Percentiles rank a stretch among this genome's conserved stretches.
These are phyloP conservation scores for Coemansia sp. DNA, from an alignment of 192 early-diverging fungal species.

Conservation along the genomic window DNA sequence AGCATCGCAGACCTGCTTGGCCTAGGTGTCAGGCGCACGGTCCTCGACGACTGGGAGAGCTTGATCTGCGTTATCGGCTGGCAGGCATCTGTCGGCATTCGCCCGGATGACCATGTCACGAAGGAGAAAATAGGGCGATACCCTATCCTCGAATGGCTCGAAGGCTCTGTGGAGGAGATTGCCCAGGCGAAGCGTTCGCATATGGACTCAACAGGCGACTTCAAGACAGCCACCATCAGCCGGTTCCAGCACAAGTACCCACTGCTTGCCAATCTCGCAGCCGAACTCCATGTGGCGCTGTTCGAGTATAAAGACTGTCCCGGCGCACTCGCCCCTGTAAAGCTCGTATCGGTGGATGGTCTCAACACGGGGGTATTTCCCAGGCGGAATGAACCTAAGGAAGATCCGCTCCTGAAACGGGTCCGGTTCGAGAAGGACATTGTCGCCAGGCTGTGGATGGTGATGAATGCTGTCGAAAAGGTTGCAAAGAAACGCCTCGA, in stretches of 20 bases:
- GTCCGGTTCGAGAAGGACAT: no score
- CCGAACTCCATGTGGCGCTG: background rate
- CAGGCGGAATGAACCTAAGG: no score
- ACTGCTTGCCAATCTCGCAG: background rate
- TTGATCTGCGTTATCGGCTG: slow-evolving; percentile 19
- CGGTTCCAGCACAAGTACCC: background rate
- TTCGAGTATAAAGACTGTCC: background rate
- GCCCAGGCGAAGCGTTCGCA: background rate
- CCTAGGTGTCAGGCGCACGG: background rate
- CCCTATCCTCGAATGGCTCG: background rate
- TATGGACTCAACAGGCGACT: background rate
- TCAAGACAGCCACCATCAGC: background rate
- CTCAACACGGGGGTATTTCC: no score
- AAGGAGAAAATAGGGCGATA: no score
- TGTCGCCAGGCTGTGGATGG: no score
- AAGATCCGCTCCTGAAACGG: no score
- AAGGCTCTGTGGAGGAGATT: background rate
- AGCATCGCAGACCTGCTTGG: slow-evolving; percentile 19
- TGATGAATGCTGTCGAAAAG: no score
- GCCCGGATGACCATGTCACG: no score
- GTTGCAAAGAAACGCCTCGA: no score
- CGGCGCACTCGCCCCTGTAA: background rate
- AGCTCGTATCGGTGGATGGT: no score
- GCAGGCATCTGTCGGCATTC: slow-evolving; percentile 11
- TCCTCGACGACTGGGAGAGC: slow-evolving; percentile 20